Evolutionary conservation across 257 asterid species (phyloP).

Genomic region (Primulina eburnea): DNA sequence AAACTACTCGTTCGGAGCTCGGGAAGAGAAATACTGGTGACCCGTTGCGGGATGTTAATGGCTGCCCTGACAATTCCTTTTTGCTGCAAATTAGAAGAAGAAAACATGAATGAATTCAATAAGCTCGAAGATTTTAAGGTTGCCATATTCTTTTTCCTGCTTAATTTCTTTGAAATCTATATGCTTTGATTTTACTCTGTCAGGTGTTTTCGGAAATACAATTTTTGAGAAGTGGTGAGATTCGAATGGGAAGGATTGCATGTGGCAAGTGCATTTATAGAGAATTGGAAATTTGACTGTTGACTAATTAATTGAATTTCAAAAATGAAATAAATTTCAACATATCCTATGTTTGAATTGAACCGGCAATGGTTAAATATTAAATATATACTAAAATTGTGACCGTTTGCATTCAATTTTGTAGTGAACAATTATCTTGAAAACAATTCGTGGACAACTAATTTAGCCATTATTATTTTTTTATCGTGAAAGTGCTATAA

Average conservation of each 20-base stretch:
- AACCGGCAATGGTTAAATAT: neutral
- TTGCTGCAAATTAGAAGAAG: constrained; percentile 8
- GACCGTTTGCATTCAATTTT: constrained; percentile 19
- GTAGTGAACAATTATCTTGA: neutral
- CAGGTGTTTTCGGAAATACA: neutral
- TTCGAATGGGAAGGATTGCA: neutral
- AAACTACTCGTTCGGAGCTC: constrained; percentile 18
- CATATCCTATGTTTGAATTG: constrained; percentile 11
- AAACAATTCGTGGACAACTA: no score
- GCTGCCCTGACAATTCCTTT: constrained; percentile 15
- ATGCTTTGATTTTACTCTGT: neutral
- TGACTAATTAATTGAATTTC: constrained; percentile 6
- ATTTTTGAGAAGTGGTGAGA: neutral
- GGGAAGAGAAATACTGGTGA: constrained; percentile 22
- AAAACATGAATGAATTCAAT: constrained; percentile 8
- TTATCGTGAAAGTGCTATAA: no score
- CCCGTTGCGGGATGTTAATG: constrained; percentile 28
- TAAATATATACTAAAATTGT: neutral
- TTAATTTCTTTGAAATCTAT: neutral
- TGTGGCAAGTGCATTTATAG: constrained; percentile 6
- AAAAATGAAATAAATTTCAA: constrained; percentile 1
- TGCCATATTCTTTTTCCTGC: constrained; percentile 16
- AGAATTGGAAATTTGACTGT: constrained; percentile 11
- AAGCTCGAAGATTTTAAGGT: constrained; percentile 25
- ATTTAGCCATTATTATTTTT: no score